phyloP scores from a whole-genome alignment of 1,284 basidiomycete species.

The Gymnopus androsaceus region DNA sequence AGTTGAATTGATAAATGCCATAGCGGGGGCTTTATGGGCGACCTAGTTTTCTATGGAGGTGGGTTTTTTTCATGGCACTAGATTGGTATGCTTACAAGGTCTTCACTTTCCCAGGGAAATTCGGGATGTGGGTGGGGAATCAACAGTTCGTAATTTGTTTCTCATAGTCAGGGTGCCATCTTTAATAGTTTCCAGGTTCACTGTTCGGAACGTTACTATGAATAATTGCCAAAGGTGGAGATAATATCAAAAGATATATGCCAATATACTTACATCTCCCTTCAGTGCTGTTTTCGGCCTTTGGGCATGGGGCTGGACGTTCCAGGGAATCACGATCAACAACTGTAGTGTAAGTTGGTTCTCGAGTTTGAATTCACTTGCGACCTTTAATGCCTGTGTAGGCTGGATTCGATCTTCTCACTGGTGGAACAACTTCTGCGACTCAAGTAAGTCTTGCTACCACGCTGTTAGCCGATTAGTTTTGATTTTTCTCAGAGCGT shows the following conservation, averaged over 20 bases:
- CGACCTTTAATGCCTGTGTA: too few relatives aligned
- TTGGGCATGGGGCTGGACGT: conserved; percentile 53
- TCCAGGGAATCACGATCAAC: conserved; percentile 50
- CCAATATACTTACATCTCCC: too few relatives aligned
- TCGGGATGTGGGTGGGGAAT: conserved; percentile 54
- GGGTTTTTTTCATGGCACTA: too few relatives aligned
- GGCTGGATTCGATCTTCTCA: conserved; percentile 49
- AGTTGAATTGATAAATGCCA: too few relatives aligned
- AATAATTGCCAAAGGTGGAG: conserved; percentile 47
- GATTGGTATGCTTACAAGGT: too few relatives aligned
- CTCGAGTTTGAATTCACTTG: too few relatives aligned
- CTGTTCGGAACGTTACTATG: conserved; percentile 54
- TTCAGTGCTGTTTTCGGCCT: too few relatives aligned
- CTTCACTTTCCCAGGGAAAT: too few relatives aligned
- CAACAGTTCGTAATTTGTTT: conserved; percentile 46
- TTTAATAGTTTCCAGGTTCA: conserved; percentile 38
- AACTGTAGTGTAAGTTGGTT: conserved; percentile 37
- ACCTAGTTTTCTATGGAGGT: conserved; percentile 53
- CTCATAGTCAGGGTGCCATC: background rate
- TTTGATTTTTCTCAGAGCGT: conserved; percentile 31
- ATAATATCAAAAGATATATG: too few relatives aligned
- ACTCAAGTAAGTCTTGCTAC: conserved; percentile 34
- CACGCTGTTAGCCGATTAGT: background rate
- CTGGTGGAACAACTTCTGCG: conserved; percentile 42
- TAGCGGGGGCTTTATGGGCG: conserved; percentile 61